phyloP scores from a whole-genome alignment of 2,329 filamentous ascomycete genomes.

The Cytospora chrysosperma region DNA sequence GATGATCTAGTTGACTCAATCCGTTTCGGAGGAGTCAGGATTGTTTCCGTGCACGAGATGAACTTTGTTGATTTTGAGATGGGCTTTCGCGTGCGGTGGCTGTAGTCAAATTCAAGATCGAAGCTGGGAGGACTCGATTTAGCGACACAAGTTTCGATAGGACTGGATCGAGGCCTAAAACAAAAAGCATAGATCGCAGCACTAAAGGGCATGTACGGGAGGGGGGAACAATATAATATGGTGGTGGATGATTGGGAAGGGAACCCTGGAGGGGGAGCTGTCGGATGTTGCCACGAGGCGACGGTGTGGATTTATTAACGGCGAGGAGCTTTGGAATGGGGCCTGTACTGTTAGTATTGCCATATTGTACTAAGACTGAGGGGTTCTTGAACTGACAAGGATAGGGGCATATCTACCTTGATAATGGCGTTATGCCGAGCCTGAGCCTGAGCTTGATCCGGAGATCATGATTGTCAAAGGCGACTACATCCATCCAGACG shows the following conservation, averaged over 20 bases:
- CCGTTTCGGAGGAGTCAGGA: neutral
- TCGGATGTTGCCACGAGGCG: slow-evolving; percentile 2
- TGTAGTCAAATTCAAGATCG: neutral
- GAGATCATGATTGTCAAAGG: neutral
- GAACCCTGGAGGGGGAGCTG: neutral
- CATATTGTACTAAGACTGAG: neutral
- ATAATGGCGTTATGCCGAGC: too few species aligned
- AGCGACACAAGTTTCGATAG: neutral
- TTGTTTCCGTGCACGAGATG: neutral
- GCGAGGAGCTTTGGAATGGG: neutral
- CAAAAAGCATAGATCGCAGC: neutral
- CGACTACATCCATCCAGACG: neutral
- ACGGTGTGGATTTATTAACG: slow-evolving; percentile 5
- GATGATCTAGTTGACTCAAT: neutral
- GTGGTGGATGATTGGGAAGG: neutral
- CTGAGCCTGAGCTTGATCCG: neutral
- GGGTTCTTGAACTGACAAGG: neutral
- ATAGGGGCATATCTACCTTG: too few species aligned
- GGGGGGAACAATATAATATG: slow-evolving; percentile 12
- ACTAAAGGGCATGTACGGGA: neutral
- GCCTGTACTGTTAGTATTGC: neutral
- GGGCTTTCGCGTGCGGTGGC: neutral
- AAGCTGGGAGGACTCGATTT: neutral
- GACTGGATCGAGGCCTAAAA: slow-evolving; percentile 6
- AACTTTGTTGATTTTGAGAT: neutral